Base-by-base conservation (phyloP, 1,284 basidiomycete genomes). In the Polyporus tsugae region DNA sequence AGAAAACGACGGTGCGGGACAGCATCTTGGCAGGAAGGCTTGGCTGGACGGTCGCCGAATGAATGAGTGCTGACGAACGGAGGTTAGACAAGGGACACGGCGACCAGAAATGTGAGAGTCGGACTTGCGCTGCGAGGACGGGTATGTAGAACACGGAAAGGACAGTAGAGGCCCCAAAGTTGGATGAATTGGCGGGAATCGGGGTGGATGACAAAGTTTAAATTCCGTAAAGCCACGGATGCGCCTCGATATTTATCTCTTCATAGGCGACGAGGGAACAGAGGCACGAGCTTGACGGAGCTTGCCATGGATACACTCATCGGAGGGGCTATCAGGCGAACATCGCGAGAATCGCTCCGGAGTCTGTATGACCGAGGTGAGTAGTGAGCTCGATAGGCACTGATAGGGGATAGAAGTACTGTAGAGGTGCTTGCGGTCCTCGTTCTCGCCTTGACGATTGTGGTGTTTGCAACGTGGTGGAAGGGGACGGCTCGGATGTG, bases 1-100 rank as follows among this genome's bases (percentile, higher is more conserved):
- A 49, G 62, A 69, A 53, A 29, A 66, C 63, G 42, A 67, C 53
- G 62, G 70, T 22, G 63, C 67, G 65, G 41, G 66, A 65, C 63
- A 72, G 67, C 11, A 62, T 62, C 3, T 36, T 58, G 60, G 29
- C n/a, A 29, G 11, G 25, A n/a, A 11, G 36, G 5, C 4, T 55
- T 55, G 15, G 25, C 25, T 29, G n/a, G n/a, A 29, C 19, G 44
- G 6, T 25, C 46, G 15, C 25, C 22, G 11, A 25, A 42, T 42
- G 13, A 22, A n/a, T 10, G 15, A 35, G 36, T 53, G 17, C 22
- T 55, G 29, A 35, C 0, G 22, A 38, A 11, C 52, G 7, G 42
- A 22, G 39, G 22, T 52, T 22, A 52, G 46, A 9, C n/a, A 7
- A 17, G 25, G 33, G 38, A 17, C 17, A 33, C 11, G 46, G 11